Conservation (phyloP, 257 asterid species). For the Eucommia ulmoides region DNA sequence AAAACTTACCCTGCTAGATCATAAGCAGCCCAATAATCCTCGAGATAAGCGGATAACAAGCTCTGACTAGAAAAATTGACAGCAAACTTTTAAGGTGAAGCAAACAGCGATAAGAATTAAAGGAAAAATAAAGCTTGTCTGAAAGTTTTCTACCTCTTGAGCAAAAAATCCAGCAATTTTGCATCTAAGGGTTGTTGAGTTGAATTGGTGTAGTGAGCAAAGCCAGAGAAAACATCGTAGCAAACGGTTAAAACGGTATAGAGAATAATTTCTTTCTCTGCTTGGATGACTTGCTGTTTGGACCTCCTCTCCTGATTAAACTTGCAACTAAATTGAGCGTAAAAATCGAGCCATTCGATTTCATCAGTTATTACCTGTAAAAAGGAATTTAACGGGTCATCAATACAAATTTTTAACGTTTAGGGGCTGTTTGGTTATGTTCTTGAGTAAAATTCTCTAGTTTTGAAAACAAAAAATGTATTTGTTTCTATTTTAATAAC, state of each 20-base stretch:
- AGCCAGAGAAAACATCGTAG: slow-evolving; percentile 66
- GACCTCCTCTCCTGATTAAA: slow-evolving; percentile 37
- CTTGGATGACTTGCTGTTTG: slow-evolving; percentile 46
- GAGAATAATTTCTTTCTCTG: slow-evolving; percentile 54
- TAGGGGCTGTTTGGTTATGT: too few relatives aligned
- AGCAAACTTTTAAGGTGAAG: slow-evolving; percentile 10
- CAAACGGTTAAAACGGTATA: slow-evolving; percentile 50
- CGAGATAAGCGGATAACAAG: slow-evolving; percentile 55
- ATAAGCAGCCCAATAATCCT: slow-evolving; percentile 65
- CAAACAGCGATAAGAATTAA: slow-evolving; percentile 3
- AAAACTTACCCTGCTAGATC: slow-evolving; percentile 35
- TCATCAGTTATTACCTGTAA: slow-evolving; percentile 60
- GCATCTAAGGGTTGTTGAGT: slow-evolving; percentile 38
- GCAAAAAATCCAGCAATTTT: slow-evolving; percentile 52
- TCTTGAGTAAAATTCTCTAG: too few relatives aligned
- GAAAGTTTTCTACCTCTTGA: slow-evolving; percentile 36
- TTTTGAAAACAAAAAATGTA: too few relatives aligned
- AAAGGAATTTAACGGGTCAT: slow-evolving; percentile 8
- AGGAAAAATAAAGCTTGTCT: background rate
- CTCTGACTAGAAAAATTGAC: slow-evolving; percentile 42
- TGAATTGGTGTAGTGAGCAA: slow-evolving; percentile 66
- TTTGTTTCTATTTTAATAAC: too few relatives aligned
- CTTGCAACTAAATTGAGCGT: slow-evolving; percentile 29
- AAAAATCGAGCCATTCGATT: slow-evolving; percentile 76
- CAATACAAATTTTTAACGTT: background rate